Evolutionary conservation across 208 protist species (phyloP), one percentile per base, ranked within the genome.

Genomic region (Vickermania ingenoplastis): DNA sequence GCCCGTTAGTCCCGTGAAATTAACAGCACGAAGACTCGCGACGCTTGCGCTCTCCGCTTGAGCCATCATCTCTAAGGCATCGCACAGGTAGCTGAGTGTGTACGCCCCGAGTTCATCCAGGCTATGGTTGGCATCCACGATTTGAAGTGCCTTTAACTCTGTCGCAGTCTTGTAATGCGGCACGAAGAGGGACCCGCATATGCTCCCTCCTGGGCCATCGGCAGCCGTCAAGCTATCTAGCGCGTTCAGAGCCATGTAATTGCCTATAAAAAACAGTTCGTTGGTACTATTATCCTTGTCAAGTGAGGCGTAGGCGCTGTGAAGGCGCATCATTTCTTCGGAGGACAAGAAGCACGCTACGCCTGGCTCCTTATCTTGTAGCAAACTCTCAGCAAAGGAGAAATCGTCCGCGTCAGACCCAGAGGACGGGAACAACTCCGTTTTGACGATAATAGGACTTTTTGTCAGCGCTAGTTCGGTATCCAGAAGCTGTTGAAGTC

Each of bases 31-130:
- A 51, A 94, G 71, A 1, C 57, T 31, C 1, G 51, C 36, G 57
- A 90, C 74, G 41, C 29, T 29, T 13, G 72, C 55, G 3, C 71
- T 72, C 11, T 60, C 55, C 11, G 79, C 77, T 23, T 57, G n/a
- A 0, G 71, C 51, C 13, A 94, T 36, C 59, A 83, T 69, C 45
- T 72, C 68, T 30, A 94, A 79, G 3, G 71, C 83, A 55, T 94
- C 87, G 49, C 90, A 80, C 1, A 94, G 67, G 67, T 91, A 71
- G 65, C 82, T 89, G 52, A 91, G 59, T 31, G 88, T 67, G 58
- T 77, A 88, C n/a, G 87, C 80, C n/a, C 75, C 75, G 63, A 78
- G 83, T 36, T 89, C 71, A 54, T 91, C 83, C n/a, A 93, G 49
- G 3, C 50, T 25, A 24, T 36, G 58, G 53, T 45, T 21, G 57